Percentiles rank a stretch among this genome's conserved stretches.
phyloP scores from a whole-genome alignment of 2,329 filamentous ascomycete genomes.

The Cladophialophora carrionii region DNA sequence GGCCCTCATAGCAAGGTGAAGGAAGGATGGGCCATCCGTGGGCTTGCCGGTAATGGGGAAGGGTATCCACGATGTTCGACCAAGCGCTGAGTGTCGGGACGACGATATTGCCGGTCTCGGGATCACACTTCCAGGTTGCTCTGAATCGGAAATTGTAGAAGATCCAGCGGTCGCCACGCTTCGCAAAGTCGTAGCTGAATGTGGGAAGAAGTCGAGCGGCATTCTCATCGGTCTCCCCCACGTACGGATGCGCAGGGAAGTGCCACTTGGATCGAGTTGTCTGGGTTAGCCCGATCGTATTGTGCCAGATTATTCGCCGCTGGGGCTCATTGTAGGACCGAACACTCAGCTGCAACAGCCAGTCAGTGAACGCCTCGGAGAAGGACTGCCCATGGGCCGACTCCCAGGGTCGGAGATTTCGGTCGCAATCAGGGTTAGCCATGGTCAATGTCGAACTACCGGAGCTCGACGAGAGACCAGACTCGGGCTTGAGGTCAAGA shows the following conservation, averaged over 20 bases:
- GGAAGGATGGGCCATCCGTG: not conserved
- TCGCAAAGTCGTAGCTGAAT: not conserved
- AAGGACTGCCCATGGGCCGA: not conserved
- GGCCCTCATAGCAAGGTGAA: not conserved
- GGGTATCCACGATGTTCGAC: not conserved
- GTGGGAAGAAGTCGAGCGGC: not conserved
- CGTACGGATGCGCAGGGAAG: not conserved
- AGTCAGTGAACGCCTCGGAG: not conserved
- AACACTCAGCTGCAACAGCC: not conserved
- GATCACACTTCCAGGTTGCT: not conserved
- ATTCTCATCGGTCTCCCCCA: not conserved
- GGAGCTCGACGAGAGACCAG: not conserved
- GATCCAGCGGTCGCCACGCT: slow-evolving; percentile 1
- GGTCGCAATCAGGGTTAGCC: not conserved
- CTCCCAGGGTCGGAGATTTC: not conserved
- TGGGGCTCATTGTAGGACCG: not conserved
- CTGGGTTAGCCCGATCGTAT: not conserved
- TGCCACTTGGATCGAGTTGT: not conserved
- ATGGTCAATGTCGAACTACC: not conserved
- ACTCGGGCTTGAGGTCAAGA: not conserved
- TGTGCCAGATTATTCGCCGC: not conserved
- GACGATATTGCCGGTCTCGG: slow-evolving; percentile 3
- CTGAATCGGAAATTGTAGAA: not conserved
- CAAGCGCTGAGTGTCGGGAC: not conserved
- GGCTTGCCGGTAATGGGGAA: not conserved